Base-by-base conservation (phyloP, 2,329 filamentous ascomycete species). In the Penicillium digitatum region DNA sequence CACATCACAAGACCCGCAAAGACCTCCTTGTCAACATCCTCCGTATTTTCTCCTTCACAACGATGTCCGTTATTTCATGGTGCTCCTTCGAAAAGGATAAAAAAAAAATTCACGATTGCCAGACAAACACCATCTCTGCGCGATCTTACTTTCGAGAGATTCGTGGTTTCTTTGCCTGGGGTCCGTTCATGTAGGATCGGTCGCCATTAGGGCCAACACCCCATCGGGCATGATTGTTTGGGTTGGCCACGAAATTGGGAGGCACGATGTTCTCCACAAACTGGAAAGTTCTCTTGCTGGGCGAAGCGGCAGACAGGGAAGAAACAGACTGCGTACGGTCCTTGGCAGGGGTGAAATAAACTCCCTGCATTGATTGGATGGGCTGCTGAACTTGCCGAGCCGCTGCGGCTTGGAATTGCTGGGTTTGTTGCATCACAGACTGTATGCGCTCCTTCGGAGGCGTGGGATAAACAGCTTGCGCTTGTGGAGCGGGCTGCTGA, bases 191-290 rank as follows among this genome's bases (percentile, higher is more conserved):
- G 45, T 66, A 66, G 7, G 46, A 32, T 16, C 59, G 42, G 12
- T 53, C 55, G 1, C 63, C 65, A 12, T 48, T n/a, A 1, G 24
- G 10, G 16, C 61, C 54, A 26, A 59, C 31, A 27, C 48, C 16
- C 55, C 64, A 69, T 26, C 65, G 58, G 10, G 51, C 60, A 43
- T 68, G 65, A 37, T 64, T 66, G 32, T 62, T 56, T 6, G 65
- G 63, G 34, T 68, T 67, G 35, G 60, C 54, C 16, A 62, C 56
- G 38, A 69, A 67, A 12, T 52, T 24, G 10, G 24, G 10, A 11
- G 67, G 62, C 5, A 59, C 50, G 8, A 48, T 47, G 16, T 54
- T 52, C 3, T 63, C 49, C 43, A 53, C 35, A 26, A 63, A 66
- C 12, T 54, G 39, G 22, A 61, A 59, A 1, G 26, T 31, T 29